These are phyloP conservation scores for Verruconis gallopava DNA, from an alignment of 2,329 filamentous ascomycete genomes.

Conservation along the genomic window DNA sequence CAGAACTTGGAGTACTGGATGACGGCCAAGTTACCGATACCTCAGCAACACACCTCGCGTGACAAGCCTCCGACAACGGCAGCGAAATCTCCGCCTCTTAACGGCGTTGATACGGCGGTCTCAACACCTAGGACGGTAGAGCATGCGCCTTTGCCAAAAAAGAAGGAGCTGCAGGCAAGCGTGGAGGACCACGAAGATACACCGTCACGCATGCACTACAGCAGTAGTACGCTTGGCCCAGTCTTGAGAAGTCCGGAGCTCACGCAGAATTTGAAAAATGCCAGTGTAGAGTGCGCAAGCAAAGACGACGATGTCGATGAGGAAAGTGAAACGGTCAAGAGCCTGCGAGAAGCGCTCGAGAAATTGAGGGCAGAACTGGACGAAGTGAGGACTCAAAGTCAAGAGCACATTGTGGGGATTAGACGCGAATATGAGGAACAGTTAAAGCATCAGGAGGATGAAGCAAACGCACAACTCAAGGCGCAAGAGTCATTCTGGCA, in stretches of 20 bases:
- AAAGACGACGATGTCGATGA: background rate
- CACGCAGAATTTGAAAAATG: background rate
- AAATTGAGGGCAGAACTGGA: background rate
- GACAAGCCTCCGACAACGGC: background rate
- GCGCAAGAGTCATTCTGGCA: background rate
- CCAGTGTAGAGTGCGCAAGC: background rate
- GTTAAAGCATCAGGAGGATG: background rate
- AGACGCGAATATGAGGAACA: background rate
- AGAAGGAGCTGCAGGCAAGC: constrained; percentile 1
- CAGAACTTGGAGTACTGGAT: constrained; percentile 32
- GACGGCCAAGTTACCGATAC: constrained; percentile 11
- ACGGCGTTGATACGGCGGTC: background rate
- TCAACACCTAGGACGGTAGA: constrained; percentile 1
- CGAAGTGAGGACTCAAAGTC: background rate
- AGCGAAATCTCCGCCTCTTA: background rate
- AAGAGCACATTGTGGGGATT: background rate
- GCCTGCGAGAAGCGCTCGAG: background rate
- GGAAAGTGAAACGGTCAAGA: background rate
- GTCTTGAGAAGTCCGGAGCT: background rate
- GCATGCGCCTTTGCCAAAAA: background rate
- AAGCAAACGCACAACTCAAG: background rate
- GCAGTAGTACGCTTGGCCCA: background rate
- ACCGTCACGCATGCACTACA: constrained; percentile 1
- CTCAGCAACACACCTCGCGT: background rate
- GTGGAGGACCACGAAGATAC: constrained; percentile 10